Evolutionary conservation across 2,329 filamentous ascomycete genomes (phyloP).

Genomic region (Teratosphaeria viscida): DNA sequence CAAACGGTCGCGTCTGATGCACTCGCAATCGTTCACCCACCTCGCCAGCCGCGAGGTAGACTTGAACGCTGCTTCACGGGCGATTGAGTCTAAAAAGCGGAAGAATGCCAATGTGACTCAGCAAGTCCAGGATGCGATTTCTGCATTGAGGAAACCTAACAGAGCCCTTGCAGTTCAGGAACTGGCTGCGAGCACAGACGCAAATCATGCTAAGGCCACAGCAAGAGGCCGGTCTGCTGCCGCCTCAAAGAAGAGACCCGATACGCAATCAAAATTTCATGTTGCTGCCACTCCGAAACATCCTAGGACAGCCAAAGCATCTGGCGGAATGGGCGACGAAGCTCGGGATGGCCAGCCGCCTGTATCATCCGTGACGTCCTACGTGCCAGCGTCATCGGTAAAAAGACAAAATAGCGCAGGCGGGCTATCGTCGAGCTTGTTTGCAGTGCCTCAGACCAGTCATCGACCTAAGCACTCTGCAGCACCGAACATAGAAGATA

Average conservation of each 20-base stretch:
- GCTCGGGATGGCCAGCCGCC: conserved; percentile 9
- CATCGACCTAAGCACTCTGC: conserved; percentile 11
- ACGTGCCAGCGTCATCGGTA: conserved; percentile 32
- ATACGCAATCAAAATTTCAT: conserved; percentile 24
- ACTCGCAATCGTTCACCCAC: conserved; percentile 9
- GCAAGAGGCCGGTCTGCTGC: conserved; percentile 9
- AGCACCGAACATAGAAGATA: conserved; percentile 28
- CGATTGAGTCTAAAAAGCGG: conserved; percentile 48
- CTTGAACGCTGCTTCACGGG: conserved; percentile 41
- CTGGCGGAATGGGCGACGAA: conserved; percentile 12
- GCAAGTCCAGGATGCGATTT: conserved; percentile 64
- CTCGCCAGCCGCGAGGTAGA: conserved; percentile 42
- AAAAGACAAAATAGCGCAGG: conserved; percentile 18
- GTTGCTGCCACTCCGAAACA: conserved; percentile 35
- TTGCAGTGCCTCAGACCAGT: conserved; percentile 22
- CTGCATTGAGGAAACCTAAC: conserved; percentile 64
- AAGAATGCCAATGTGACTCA: conserved; percentile 59
- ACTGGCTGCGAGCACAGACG: conserved; percentile 57
- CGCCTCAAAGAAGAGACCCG: conserved; percentile 16
- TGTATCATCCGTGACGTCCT: conserved; percentile 20
- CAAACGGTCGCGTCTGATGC: conserved; percentile 29
- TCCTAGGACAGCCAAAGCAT: conserved; percentile 15
- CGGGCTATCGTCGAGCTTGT: conserved; percentile 8
- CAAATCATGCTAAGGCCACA: conserved; percentile 33
- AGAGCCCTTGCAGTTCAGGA: conserved; percentile 57